Base-by-base conservation (phyloP, 768 basidiomycete genomes). In the Exidia glandulosa region DNA sequence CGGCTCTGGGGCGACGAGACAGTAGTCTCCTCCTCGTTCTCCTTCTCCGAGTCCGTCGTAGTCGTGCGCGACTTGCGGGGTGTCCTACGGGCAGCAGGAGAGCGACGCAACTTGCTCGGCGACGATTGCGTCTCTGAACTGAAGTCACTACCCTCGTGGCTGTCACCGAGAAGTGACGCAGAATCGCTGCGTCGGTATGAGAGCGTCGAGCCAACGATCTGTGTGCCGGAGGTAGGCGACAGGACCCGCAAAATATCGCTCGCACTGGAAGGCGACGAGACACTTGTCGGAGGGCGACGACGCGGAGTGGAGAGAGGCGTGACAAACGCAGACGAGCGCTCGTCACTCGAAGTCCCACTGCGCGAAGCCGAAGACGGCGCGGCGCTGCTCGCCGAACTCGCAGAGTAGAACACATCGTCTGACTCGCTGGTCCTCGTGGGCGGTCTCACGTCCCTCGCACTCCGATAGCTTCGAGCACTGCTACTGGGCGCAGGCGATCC, bases 161-260 rank as follows among this genome's bases (percentile, higher is more conserved):
- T 82, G 62, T 83, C 81, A 1, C 81, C 80, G 6, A 83, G 70
- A 58, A 80, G 77, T 1, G 85, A 85, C 1, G 77, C 77, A 14
- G 82, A 81, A 23, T 78, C 76, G 9, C 80, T 76, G 12, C 81
- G 71, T 6, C 80, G 71, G 57, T 77, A 79, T 0, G 81, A 81
- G 32, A 82, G 65, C 2, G 81, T 79, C 0, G 83, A 82, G 0
- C 81, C 66, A 3, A 76, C 69, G 29, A 79, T 68, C 32, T 79
- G 73, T 0, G 82, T 84, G 10, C 72, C 75, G 23, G 58, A 60
- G 55, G 34, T 62, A 7, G 62, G 47, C 27, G 62, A 50, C 7
- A 63, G 34, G 1, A 54, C 50, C 7, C 50, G 50, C 12, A 54
- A 27, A 25, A 31, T 31, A 0, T 54, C 50, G 1, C 27, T 29